phyloP scores from a whole-genome alignment of 2,329 filamentous ascomycete species.

The Trichoderma sp. region DNA sequence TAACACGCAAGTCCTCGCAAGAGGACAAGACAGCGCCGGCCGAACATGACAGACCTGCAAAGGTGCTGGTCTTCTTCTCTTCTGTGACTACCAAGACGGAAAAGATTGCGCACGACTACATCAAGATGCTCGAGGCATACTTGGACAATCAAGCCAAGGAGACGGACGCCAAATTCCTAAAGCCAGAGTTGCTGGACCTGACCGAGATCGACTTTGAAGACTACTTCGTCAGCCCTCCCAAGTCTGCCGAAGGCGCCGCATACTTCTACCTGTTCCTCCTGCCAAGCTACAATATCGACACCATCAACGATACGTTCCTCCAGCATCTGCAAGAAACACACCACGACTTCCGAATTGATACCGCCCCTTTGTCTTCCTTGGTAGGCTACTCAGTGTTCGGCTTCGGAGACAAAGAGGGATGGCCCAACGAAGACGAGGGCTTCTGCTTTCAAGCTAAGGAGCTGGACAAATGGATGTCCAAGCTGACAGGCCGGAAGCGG shows the following conservation, averaged over 20 bases:
- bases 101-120: slow-evolving; percentile 66
- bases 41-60: slow-evolving; percentile 52
- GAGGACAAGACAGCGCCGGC: slow-evolving; percentile 36
- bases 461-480: slow-evolving; percentile 96
- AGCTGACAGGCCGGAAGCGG: slow-evolving; percentile 80
- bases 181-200: slow-evolving; percentile 72
- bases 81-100: slow-evolving; percentile 85
- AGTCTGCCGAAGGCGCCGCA: slow-evolving; percentile 56
- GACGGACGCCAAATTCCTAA: slow-evolving; percentile 47
- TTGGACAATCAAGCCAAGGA: slow-evolving; percentile 53
- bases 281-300: slow-evolving; percentile 94
- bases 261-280: slow-evolving; percentile 83
- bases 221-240: slow-evolving; percentile 80
- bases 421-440: slow-evolving; percentile 86
- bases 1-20: slow-evolving; percentile 39
- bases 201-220: slow-evolving; percentile 91
- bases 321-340: slow-evolving; percentile 89
- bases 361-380: slow-evolving; percentile 73
- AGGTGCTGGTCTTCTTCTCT: slow-evolving; percentile 84
- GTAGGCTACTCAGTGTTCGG: slow-evolving; percentile 93
- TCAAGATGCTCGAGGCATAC: slow-evolving; percentile 55
- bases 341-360: slow-evolving; percentile 95
- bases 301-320: slow-evolving; percentile 83
- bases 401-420: slow-evolving; percentile 86
- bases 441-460: slow-evolving; percentile 93